These are phyloP conservation scores for Rhodomyrtus psidioides DNA, from an alignment of 441 rosid species.

Conservation along the genomic window DNA sequence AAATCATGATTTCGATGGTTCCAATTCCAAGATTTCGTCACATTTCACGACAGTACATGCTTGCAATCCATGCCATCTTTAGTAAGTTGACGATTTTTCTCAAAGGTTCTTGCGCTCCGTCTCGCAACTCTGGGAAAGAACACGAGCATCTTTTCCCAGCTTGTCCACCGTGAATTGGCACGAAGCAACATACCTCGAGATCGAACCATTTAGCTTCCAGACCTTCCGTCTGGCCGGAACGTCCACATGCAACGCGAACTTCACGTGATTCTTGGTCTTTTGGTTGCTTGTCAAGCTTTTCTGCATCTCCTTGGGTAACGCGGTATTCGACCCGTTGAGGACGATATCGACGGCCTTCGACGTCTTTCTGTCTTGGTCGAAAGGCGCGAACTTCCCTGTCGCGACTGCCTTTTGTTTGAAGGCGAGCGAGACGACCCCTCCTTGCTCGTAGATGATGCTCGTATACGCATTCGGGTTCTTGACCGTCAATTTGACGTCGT, in stretches of 20 bases:
- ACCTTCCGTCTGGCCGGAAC: neutral
- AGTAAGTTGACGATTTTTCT: neutral
- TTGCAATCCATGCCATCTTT: neutral
- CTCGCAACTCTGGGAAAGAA: conserved; percentile 2
- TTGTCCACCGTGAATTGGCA: neutral
- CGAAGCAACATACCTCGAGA: neutral
- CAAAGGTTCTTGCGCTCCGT: neutral
- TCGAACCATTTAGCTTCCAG: neutral
- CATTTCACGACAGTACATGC: neutral
- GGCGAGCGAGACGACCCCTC: neutral
- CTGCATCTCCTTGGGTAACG: neutral
- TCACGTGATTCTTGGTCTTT: neutral
- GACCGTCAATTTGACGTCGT: neutral
- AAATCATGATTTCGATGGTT: neutral
- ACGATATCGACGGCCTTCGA: neutral
- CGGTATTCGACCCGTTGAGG: neutral
- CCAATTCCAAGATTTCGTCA: neutral
- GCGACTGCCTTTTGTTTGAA: conserved; percentile 1
- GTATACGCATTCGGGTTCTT: neutral
- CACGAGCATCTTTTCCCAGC: neutral
- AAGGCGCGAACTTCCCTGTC: neutral
- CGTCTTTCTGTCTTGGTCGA: neutral
- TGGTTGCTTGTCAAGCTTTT: neutral
- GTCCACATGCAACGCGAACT: neutral
- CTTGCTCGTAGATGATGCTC: neutral